Percentiles rank a stretch among this genome's conserved stretches.
Conservation (phyloP, 176 grass and related monocot genomes). For the Musa itinerans region DNA sequence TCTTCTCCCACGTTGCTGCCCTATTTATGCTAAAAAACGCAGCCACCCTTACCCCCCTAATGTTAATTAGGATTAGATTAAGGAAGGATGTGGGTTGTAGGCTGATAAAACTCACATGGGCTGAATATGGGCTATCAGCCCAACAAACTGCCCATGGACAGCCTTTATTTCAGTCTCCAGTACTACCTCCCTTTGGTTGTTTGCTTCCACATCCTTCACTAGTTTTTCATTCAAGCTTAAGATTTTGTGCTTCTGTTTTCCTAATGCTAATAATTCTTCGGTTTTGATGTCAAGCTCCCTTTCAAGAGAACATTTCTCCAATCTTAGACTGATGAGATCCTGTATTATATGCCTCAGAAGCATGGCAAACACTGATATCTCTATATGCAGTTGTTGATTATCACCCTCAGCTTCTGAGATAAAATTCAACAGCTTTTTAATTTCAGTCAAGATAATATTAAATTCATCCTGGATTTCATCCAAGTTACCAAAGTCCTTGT, state of each 20-base stretch:
- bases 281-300: conserved; percentile 37
- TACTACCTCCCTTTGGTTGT: conserved; percentile 31
- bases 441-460: conserved; percentile 46
- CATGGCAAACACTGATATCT: conserved; percentile 60
- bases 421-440: conserved; percentile 40
- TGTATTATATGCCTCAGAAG: conserved; percentile 52
- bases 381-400: conserved; percentile 44
- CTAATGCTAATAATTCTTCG: conserved; percentile 30
- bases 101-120: too few species aligned
- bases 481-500: conserved; percentile 33
- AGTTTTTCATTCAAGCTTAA: conserved; percentile 43
- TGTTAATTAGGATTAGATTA: too few species aligned
- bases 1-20: too few species aligned
- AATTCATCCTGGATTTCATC: conserved; percentile 45
- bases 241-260: conserved; percentile 24
- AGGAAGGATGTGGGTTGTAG: too few species aligned
- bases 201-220: conserved; percentile 35
- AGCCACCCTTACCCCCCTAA: too few species aligned
- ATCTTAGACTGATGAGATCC: conserved; percentile 51
- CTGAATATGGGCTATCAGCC: too few species aligned
- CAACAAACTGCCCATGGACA: conserved; percentile 37
- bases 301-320: conserved; percentile 50
- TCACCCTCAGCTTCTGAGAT: conserved; percentile 53
- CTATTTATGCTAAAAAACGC: too few species aligned
- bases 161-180: conserved; percentile 43